Percentiles rank a stretch among this genome's conserved stretches.
phyloP scores from a whole-genome alignment of 2,329 filamentous ascomycete species.

The Calonectria hongkongensis region DNA sequence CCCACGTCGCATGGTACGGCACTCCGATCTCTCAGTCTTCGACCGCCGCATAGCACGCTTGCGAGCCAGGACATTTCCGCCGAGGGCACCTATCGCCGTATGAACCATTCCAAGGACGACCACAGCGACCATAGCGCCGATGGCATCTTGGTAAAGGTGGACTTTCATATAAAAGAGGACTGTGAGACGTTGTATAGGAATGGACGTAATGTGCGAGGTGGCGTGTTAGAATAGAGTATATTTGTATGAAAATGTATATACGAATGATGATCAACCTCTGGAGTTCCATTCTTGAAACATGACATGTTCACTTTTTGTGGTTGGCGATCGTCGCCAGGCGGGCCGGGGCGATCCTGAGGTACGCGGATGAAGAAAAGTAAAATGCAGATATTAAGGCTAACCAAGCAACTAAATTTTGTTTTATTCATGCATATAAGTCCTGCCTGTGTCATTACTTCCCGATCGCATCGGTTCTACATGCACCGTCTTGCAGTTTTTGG shows the following conservation, averaged over 20 bases:
- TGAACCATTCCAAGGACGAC: conserved; percentile 47
- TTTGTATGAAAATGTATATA: not conserved
- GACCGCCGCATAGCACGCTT: conserved; percentile 56
- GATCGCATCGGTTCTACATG: not conserved
- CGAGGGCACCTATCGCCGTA: conserved; percentile 50
- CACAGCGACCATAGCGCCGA: conserved; percentile 53
- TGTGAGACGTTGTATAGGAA: conserved; percentile 26
- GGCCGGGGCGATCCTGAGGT: too few species aligned
- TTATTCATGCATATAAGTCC: too few species aligned
- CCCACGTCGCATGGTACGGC: conserved; percentile 53
- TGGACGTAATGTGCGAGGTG: not conserved
- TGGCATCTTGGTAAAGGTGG: conserved; percentile 60
- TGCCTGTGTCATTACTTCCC: not conserved
- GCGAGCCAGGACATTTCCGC: conserved; percentile 53
- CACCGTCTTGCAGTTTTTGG: too few species aligned
- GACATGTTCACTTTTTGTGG: not conserved
- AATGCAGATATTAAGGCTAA: too few species aligned
- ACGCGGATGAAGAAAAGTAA: too few species aligned
- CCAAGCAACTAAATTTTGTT: too few species aligned
- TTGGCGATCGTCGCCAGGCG: not conserved
- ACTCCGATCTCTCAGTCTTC: conserved; percentile 56
- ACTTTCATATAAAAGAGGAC: conserved; percentile 60
- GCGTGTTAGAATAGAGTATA: conserved; percentile 18
- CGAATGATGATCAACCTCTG: conserved; percentile 8
- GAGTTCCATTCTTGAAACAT: too few species aligned